Evolutionary conservation across 352 stramenopile genomes (phyloP).

Genomic region (Phytophthora vignae): DNA sequence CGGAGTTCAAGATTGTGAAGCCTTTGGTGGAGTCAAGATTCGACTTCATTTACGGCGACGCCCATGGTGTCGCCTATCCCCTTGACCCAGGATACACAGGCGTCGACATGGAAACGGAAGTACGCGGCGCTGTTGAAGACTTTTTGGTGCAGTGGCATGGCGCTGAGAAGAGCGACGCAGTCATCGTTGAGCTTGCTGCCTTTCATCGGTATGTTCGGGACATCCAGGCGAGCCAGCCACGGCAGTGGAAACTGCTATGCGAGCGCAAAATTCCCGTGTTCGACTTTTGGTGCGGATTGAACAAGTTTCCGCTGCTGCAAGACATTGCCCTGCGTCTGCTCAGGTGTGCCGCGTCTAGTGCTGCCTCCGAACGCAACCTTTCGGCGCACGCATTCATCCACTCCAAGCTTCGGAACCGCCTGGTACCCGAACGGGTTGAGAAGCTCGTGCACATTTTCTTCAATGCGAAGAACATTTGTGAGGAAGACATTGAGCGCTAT

Average conservation of each 20-base stretch:
- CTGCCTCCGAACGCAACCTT: not conserved
- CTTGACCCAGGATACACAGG: not conserved
- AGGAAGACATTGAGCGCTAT: too few relatives aligned
- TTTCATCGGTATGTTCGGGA: not conserved
- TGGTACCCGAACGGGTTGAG: too few relatives aligned
- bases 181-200: not conserved
- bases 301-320: not conserved
- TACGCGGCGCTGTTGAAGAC: not conserved
- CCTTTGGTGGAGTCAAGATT: not conserved
- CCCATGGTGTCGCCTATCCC: not conserved
- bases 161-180: not conserved
- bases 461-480: too few relatives aligned
- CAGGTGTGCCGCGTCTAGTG: too few relatives aligned
- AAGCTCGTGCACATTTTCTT: too few relatives aligned
- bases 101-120: too few relatives aligned
- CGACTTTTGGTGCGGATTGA: not conserved
- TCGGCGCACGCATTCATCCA: too few relatives aligned
- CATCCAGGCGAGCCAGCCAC: not conserved
- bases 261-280: not conserved
- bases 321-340: not conserved
- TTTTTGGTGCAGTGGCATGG: not conserved
- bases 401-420: too few relatives aligned
- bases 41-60: not conserved
- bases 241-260: not conserved
- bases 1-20: too few relatives aligned